Percentiles rank a stretch among this genome's conserved stretches.
phyloP scores from a whole-genome alignment of 2,329 filamentous ascomycete genomes.

The Curvularia sp. region DNA sequence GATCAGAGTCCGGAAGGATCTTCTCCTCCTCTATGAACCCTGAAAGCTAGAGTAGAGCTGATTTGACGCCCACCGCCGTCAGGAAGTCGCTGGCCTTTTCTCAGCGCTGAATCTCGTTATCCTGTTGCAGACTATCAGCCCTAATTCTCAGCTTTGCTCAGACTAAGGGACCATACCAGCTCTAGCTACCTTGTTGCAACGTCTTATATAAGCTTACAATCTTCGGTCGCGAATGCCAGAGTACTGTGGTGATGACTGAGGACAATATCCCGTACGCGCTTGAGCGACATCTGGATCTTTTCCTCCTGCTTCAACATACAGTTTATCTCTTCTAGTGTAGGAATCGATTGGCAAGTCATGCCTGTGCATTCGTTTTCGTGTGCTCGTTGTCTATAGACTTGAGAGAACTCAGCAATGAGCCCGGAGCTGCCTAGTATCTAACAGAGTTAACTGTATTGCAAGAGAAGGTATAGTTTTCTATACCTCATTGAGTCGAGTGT shows the following conservation, averaged over 20 bases:
- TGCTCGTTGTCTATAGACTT: conserved; percentile 5
- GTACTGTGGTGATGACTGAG: conserved; percentile 6
- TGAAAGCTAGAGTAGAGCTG: conserved; percentile 20
- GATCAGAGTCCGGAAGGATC: conserved; percentile 12
- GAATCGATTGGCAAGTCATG: neutral
- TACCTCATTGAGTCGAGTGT: conserved; percentile 3
- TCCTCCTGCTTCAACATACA: conserved; percentile 5
- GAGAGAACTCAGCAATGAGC: conserved; percentile 4
- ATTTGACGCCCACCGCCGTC: conserved; percentile 9
- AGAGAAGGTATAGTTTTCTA: conserved; percentile 3
- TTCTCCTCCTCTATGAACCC: neutral
- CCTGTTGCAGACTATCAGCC: conserved; percentile 6
- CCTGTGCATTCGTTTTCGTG: conserved; percentile 1
- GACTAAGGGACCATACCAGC: neutral
- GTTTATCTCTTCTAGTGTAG: conserved; percentile 8
- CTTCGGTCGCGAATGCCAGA: conserved; percentile 1
- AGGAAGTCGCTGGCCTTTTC: conserved; percentile 9
- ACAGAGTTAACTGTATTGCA: neutral
- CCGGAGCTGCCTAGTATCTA: conserved; percentile 1
- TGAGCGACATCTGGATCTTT: conserved; percentile 4
- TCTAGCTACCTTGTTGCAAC: neutral
- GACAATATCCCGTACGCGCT: neutral
- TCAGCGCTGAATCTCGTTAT: conserved; percentile 6
- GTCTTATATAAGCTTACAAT: conserved; percentile 3
- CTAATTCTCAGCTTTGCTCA: conserved; percentile 4